Percentiles rank a stretch among this genome's conserved stretches.
Conservation (phyloP, 768 basidiomycete species). For the Termitomyces sp. region DNA sequence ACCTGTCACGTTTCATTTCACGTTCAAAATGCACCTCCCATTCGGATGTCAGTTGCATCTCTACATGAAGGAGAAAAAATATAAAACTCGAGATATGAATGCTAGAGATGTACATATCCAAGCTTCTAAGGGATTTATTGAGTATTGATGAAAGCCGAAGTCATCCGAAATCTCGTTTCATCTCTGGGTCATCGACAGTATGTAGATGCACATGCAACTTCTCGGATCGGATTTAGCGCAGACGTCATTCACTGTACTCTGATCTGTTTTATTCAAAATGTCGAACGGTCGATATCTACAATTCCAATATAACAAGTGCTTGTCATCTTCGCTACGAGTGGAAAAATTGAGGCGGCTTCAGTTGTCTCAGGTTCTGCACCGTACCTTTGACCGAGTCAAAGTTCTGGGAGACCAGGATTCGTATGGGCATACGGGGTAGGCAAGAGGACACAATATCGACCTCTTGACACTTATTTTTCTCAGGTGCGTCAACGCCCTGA, state of each 20-base stretch:
- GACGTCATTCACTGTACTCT: background rate
- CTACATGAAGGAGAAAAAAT: too few relatives aligned
- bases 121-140: too few relatives aligned
- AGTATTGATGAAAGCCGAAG: too few relatives aligned
- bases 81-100: too few relatives aligned
- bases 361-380: conserved; percentile 20
- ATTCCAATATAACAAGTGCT: conserved; percentile 2
- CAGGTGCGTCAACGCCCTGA: conserved; percentile 75
- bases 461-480: background rate
- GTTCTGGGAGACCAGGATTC: conserved; percentile 54
- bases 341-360: conserved; percentile 22
- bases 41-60: too few relatives aligned
- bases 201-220: background rate
- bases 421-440: conserved; percentile 67
- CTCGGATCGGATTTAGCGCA: background rate
- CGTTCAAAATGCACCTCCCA: too few relatives aligned
- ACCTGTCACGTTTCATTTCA: too few relatives aligned
- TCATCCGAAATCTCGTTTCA: too few relatives aligned
- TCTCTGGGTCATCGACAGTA: too few relatives aligned
- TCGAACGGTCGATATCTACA: background rate
- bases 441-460: background rate
- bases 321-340: conserved; percentile 16
- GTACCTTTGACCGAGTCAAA: conserved; percentile 59
- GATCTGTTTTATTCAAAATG: background rate
- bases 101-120: too few relatives aligned